phyloP scores from a whole-genome alignment of 352 stramenopile genomes.

The Elongisporangium prolatum region DNA sequence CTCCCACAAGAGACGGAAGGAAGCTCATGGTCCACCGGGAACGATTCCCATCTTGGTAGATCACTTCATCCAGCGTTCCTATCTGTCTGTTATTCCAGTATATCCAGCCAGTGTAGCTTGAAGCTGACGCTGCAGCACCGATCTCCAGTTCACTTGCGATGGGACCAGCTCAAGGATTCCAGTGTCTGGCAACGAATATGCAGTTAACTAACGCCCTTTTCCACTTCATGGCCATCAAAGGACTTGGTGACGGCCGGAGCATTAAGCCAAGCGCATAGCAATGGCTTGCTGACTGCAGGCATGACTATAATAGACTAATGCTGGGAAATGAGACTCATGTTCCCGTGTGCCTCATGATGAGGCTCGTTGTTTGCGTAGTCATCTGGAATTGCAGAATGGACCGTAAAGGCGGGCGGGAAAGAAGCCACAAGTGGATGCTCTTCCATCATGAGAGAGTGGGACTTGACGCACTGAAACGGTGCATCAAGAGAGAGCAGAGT shows the following conservation, averaged over 20 bases:
- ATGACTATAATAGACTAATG: too few species aligned
- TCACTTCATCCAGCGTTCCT: neutral
- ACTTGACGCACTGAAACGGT: neutral
- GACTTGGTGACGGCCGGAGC: neutral
- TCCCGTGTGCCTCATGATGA: too few species aligned
- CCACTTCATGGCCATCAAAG: too few species aligned
- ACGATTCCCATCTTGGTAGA: neutral
- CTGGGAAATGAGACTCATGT: too few species aligned
- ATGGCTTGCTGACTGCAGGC: too few species aligned
- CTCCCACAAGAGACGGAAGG: neutral
- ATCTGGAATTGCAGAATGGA: neutral
- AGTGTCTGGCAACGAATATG: neutral
- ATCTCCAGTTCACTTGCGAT: neutral
- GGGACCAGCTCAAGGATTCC: neutral
- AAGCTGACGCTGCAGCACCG: neutral
- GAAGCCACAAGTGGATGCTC: neutral
- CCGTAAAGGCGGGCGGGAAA: neutral
- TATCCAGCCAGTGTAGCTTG: neutral
- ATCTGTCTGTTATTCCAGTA: too few species aligned
- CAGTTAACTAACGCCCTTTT: neutral
- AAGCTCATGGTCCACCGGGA: neutral
- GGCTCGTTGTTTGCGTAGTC: neutral
- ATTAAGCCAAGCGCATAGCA: too few species aligned
- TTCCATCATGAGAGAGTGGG: neutral
- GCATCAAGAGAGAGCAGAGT: neutral